phyloP scores from a whole-genome alignment of 305 asterid genomes.

The Nicotiana rustica region DNA sequence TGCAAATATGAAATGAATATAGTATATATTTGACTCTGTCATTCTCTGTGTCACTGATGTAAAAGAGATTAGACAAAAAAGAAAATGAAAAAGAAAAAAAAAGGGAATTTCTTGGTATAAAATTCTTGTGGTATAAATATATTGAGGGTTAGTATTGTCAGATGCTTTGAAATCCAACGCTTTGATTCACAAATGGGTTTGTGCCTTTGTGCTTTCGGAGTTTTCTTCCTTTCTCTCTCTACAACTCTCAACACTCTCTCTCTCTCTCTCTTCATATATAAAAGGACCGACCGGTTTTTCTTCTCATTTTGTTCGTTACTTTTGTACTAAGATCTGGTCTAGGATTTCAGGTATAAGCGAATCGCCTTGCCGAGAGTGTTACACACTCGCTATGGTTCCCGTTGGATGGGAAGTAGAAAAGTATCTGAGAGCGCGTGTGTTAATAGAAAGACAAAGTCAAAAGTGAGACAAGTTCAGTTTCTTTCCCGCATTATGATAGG shows the following conservation, averaged over 20 bases:
- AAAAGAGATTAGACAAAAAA: neutral
- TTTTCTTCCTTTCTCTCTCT: slow-evolving; percentile 37
- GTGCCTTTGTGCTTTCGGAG: slow-evolving; percentile 51
- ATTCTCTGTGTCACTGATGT: neutral
- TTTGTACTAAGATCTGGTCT: slow-evolving; percentile 51
- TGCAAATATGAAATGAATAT: neutral
- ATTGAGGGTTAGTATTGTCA: slow-evolving; percentile 46
- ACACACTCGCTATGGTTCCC: neutral
- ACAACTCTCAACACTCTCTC: slow-evolving; percentile 16
- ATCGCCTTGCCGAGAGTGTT: neutral
- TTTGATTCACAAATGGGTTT: slow-evolving; percentile 65
- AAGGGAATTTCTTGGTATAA: slow-evolving; percentile 45
- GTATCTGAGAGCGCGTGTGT: neutral
- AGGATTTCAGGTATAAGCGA: slow-evolving; percentile 23
- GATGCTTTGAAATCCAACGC: slow-evolving; percentile 51
- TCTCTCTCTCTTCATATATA: slow-evolving; percentile 39
- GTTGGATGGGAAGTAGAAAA: neutral
- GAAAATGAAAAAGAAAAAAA: slow-evolving; percentile 31
- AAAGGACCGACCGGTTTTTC: slow-evolving; percentile 18
- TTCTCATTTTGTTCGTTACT: slow-evolving; percentile 31
- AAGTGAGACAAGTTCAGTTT: neutral
- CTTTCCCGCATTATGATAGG: slow-evolving; percentile 32
- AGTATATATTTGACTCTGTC: slow-evolving; percentile 31
- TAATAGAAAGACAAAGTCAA: neutral
- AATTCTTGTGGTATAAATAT: slow-evolving; percentile 32